Conservation (phyloP, 1,139 yeast species). For the Arxiozyma slooffiae region DNA sequence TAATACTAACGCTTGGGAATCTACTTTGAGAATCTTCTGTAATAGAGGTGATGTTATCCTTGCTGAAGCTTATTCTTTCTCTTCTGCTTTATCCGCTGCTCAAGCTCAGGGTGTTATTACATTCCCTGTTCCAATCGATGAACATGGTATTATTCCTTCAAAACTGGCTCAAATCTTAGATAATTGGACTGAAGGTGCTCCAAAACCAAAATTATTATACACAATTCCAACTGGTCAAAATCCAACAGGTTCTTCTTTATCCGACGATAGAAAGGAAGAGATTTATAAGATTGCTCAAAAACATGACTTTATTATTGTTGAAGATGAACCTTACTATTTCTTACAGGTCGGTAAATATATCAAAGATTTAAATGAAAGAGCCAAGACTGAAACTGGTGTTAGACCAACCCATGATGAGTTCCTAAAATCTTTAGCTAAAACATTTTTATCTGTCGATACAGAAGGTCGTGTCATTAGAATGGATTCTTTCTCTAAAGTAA, state of each 20-base stretch:
- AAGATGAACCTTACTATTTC: constrained; percentile 94
- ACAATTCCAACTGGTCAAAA: constrained; percentile 90
- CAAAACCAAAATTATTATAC: constrained; percentile 73
- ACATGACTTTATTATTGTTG: constrained; percentile 74
- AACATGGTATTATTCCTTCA: constrained; percentile 69
- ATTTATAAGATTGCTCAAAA: constrained; percentile 68
- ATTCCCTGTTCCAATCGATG: constrained; percentile 72
- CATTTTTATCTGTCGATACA: constrained; percentile 66
- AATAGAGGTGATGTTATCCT: constrained; percentile 69
- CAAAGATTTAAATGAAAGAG: constrained; percentile 28
- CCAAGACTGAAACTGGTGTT: constrained; percentile 29
- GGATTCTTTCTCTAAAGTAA: constrained; percentile 84
- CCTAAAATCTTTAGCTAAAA: constrained; percentile 58
- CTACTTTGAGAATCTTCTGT: constrained; percentile 69
- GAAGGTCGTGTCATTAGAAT: constrained; percentile 89
- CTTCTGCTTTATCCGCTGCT: constrained; percentile 78
- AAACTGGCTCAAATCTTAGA: constrained; percentile 53
- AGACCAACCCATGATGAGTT: constrained; percentile 43
- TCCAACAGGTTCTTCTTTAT: constrained; percentile 83
- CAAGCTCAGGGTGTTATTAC: constrained; percentile 60
- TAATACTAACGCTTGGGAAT: constrained; percentile 85
- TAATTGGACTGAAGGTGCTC: constrained; percentile 57
- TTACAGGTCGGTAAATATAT: constrained; percentile 72
- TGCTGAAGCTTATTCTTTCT: constrained; percentile 74
- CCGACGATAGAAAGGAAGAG: constrained; percentile 57